Conservation (phyloP, 2,329 filamentous ascomycete genomes). For the Cordyceps cicadae region DNA sequence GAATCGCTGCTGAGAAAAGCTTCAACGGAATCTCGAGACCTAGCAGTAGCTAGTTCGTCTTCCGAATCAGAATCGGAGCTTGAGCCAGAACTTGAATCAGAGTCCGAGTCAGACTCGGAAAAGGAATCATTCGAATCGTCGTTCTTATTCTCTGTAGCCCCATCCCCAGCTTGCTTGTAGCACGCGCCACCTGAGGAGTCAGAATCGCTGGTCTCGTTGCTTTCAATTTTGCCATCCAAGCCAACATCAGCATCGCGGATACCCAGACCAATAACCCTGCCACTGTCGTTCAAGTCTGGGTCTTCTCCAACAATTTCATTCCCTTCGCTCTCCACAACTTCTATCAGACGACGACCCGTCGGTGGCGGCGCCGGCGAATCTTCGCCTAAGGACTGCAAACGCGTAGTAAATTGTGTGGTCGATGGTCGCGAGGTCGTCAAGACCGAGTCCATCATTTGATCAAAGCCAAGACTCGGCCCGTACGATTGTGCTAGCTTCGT, state of each 20-base stretch:
- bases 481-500: slow-evolving; percentile 24
- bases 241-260: neutral
- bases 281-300: neutral
- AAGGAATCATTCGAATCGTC: neutral
- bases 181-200: slow-evolving; percentile 8
- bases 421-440: slow-evolving; percentile 14
- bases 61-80: slow-evolving; percentile 25
- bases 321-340: slow-evolving; percentile 13
- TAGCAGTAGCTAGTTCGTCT: neutral
- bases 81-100: slow-evolving; percentile 22
- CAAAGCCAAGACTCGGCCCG: slow-evolving; percentile 25
- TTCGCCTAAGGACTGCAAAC: neutral
- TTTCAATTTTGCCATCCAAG: neutral
- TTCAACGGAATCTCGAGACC: slow-evolving; percentile 4
- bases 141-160: neutral
- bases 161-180: neutral
- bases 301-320: neutral
- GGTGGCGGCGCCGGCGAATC: neutral
- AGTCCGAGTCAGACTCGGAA: slow-evolving; percentile 18
- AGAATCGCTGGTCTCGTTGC: neutral
- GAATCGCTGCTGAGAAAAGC: slow-evolving; percentile 13
- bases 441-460: slow-evolving; percentile 25
- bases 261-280: neutral
- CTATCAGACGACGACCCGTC: slow-evolving; percentile 11
- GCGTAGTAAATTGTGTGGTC: neutral